phyloP scores from a whole-genome alignment of 2,329 filamentous ascomycete genomes.

The Penicillium sp. region DNA sequence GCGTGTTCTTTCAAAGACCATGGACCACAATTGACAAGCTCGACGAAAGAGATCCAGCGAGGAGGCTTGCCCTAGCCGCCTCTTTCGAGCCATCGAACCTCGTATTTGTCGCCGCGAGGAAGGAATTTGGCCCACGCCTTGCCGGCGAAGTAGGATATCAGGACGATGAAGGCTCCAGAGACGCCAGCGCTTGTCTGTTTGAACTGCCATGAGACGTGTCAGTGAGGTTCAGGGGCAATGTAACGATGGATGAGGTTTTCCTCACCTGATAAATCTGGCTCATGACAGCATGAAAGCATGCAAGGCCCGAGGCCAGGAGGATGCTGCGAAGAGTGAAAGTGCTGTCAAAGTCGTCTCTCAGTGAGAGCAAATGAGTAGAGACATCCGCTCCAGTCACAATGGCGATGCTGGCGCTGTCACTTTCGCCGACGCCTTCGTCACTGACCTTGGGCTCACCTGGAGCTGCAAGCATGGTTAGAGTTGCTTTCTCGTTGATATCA shows the following conservation, averaged over 20 bases:
- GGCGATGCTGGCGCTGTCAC: conserved; percentile 34
- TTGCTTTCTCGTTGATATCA: too few species aligned
- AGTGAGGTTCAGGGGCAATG: not conserved
- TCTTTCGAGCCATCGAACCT: conserved; percentile 48
- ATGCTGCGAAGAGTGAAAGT: conserved; percentile 55
- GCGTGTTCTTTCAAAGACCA: conserved; percentile 59
- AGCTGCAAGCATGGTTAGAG: too few species aligned
- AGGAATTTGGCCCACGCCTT: conserved; percentile 49
- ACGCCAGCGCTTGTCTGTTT: conserved; percentile 53
- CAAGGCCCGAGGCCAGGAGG: conserved; percentile 49
- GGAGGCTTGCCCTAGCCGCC: conserved; percentile 46
- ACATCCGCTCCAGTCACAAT: conserved; percentile 56
- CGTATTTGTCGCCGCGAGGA: conserved; percentile 52
- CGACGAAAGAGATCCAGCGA: conserved; percentile 40
- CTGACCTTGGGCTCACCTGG: too few species aligned
- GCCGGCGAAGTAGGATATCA: conserved; percentile 57
- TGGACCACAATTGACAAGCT: conserved; percentile 52
- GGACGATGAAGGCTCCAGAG: conserved; percentile 55
- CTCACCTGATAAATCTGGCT: conserved; percentile 54
- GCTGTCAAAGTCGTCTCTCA: conserved; percentile 54
- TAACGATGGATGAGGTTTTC: not conserved
- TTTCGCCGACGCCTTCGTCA: not conserved
- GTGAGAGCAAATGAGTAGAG: conserved; percentile 47
- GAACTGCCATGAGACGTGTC: conserved; percentile 38
- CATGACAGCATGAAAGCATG: conserved; percentile 56